Conservation (phyloP, 805 yeast genomes). For the Wickerhamomyces bisporus region DNA sequence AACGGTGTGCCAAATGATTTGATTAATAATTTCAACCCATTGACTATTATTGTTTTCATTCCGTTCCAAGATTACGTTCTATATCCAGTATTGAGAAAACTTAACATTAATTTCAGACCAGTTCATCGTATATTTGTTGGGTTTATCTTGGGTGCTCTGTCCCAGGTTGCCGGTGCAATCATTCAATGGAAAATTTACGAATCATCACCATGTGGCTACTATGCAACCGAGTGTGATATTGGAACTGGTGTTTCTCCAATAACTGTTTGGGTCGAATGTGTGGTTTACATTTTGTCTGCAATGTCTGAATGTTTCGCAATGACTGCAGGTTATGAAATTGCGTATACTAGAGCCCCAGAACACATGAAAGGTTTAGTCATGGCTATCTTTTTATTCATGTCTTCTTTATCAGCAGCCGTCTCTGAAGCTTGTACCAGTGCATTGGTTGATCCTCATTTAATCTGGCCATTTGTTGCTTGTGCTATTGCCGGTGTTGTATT, state of each 20-base stretch:
- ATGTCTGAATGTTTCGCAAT: slow-evolving; percentile 75
- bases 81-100: slow-evolving; percentile 47
- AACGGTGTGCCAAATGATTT: slow-evolving; percentile 81
- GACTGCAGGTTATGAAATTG: slow-evolving; percentile 78
- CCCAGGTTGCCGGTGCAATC: slow-evolving; percentile 39
- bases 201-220: slow-evolving; percentile 69
- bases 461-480: slow-evolving; percentile 64
- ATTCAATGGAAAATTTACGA: slow-evolving; percentile 65
- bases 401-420: slow-evolving; percentile 72
- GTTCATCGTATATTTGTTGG: slow-evolving; percentile 69
- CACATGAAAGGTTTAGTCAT: slow-evolving; percentile 39
- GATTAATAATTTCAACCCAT: slow-evolving; percentile 69
- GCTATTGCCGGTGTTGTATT: slow-evolving; percentile 53
- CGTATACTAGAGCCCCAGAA: slow-evolving; percentile 77
- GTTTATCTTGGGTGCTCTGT: slow-evolving; percentile 54
- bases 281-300: slow-evolving; percentile 67
- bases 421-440: slow-evolving; percentile 70
- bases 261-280: slow-evolving; percentile 63
- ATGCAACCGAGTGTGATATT: slow-evolving; percentile 48
- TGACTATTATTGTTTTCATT: slow-evolving; percentile 71
- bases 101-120: slow-evolving; percentile 55
- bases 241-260: slow-evolving; percentile 30
- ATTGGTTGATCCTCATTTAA: slow-evolving; percentile 62
- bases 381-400: slow-evolving; percentile 59
- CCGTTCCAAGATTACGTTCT: slow-evolving; percentile 62